Evolutionary conservation across 306 rosid genomes (phyloP).

Genomic region (Myrica gale): DNA sequence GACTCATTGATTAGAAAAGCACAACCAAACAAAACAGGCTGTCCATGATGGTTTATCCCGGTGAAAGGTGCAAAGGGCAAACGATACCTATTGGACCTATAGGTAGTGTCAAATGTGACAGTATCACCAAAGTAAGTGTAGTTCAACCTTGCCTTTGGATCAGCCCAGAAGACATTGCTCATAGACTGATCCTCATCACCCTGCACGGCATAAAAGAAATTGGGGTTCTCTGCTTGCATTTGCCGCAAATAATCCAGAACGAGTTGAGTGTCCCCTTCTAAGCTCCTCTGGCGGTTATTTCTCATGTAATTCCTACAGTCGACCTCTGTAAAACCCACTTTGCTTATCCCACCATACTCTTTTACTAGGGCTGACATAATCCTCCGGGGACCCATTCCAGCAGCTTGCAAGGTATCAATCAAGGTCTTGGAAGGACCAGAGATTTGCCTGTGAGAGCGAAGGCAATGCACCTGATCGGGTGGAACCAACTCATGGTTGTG

Average conservation of each 20-base stretch:
- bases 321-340: conserved; percentile 96
- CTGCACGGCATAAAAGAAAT: conserved; percentile 87
- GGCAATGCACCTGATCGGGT: conserved; percentile 95
- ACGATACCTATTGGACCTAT: conserved; percentile 93
- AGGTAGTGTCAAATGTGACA: conserved; percentile 95
- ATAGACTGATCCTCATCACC: conserved; percentile 72
- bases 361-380: conserved; percentile 94
- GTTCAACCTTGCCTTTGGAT: conserved; percentile 82
- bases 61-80: conserved; percentile 97
- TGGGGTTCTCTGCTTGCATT: conserved; percentile 71
- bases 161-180: conserved; percentile 91
- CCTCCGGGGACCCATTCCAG: conserved; percentile 98
- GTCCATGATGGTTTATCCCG: conserved; percentile 95
- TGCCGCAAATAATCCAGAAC: conserved; percentile 86
- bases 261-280: conserved; percentile 88
- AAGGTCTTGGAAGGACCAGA: conserved; percentile 95
- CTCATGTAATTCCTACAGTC: conserved; percentile 99
- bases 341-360: conserved; percentile 96
- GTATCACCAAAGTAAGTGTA: conserved; percentile 90
- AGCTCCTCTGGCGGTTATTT: conserved; percentile 87
- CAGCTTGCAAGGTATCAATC: conserved; percentile 96
- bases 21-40: conserved; percentile 94
- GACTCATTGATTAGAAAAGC: conserved; percentile 91
- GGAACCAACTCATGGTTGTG: conserved; percentile 96
- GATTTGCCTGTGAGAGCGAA: conserved; percentile 94